Base-by-base conservation (phyloP, 768 basidiomycete species). In the Tricholoma terreum region DNA sequence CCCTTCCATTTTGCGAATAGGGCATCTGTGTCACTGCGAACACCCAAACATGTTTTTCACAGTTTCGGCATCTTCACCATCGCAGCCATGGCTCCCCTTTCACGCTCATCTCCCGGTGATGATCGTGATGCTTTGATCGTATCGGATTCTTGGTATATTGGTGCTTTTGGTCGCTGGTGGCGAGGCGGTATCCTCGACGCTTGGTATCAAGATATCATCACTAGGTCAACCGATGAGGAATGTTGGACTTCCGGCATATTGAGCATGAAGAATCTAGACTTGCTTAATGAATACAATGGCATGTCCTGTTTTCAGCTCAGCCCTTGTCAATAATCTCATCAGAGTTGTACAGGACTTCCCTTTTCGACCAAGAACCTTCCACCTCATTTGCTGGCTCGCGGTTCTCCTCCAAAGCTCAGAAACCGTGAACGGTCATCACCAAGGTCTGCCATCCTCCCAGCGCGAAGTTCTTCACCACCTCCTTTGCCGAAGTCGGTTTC, bases 141-240 rank as follows among this genome's bases (percentile, higher is more conserved):
- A 57, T 80, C 84, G 27, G 89, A 94, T 71, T 84, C 88, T 34
- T 93, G 92, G 89, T 96, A 91, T 71, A 78, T 96, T 59, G 94
- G 94, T 30, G 87, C 87, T 10, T 95, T 95, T 72, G 94, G 94
- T 1, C 84, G 81, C 60, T 96, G 94, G 94, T 95, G 90, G 88
- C 77, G 87, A 48, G 92, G 89, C 45, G 91, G 90, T 38, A 73
- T 83, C n/a, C 77, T 92, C 56, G 87, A 91, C 61, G 79, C 84
- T n/a, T 89, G 88, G 86, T 90, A 85, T 74, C 83, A 84, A 61
- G 84, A 88, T 71, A 80, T 83, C 56, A 77, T 87, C 61, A 74
- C 82, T 33, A 75, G 82, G 56, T 77, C 82, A 22, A 87, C 82
- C 62, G 86, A 87, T 57, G 81, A 87, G 57, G 87, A 90, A 67